Evolutionary conservation across 1,284 basidiomycete genomes (phyloP), one percentile per base, ranked within the genome.

Genomic region (Cryptococcus sp.): DNA sequence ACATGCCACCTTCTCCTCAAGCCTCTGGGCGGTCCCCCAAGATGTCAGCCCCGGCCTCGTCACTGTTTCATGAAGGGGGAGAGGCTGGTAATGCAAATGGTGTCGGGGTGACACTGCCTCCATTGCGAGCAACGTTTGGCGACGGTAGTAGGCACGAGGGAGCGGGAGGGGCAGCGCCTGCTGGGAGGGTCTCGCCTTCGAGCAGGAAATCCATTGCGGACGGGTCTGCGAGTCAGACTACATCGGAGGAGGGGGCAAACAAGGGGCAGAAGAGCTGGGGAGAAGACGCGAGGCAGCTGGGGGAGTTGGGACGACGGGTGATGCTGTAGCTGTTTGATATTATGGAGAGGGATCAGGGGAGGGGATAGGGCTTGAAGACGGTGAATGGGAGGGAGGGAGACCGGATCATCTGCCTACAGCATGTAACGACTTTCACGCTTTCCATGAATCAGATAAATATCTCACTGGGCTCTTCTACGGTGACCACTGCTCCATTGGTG

Each of bases 51-150:
- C 51, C 52, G 3, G 51, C 56, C 15, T 50, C 55, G 24, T 23
- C 56, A 36, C 38, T 60, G 20, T 52, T 59, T 21, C 54, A 50
- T 46, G 50, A 57, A 23, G 48, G 46, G 52, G 7, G 51, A 23
- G 33, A 54, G 46, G 36, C 37, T 47, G 47, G 56, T 2, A 52
- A 50, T 9, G 46, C 23, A 43, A n/a, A 46, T 21, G 42, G 23
- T 46, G 45, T 48, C 8, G 56, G 61, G 2, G 18, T 71, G 6
- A 71, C 63, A 2, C 46, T 71, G 12, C 69, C 69, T 0, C 68
- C 69, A 4, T 48, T 71, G 16, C 48, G 67, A 46, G 42, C 60
- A 36, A 55, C 63, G 7, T 56, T 65, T 15, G 65, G 63, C n/a
- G 57, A 59, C 11, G 42, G 46, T 18, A 51, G 24, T 21, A 39